Evolutionary conservation across 805 yeast species (phyloP).

Genomic region (Gaillardinia entomophila): DNA sequence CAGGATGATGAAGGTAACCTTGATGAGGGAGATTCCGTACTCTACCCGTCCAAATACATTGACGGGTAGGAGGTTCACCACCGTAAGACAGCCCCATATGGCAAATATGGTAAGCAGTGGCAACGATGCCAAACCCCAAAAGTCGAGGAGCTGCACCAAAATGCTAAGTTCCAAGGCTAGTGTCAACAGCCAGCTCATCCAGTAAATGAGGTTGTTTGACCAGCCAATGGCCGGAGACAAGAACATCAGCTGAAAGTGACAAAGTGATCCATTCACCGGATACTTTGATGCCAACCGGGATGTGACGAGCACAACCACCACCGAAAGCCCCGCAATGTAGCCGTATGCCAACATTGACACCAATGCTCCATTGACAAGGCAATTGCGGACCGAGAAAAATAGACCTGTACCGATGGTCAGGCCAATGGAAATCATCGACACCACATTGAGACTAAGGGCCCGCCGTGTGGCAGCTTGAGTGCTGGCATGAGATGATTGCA

Average conservation of each 20-base stretch:
- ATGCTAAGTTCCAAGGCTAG: conserved; percentile 16
- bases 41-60: conserved; percentile 16
- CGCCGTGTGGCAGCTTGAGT: too few species aligned
- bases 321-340: not conserved
- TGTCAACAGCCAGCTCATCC: conserved; percentile 22
- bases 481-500: too few species aligned
- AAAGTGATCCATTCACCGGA: conserved; percentile 15
- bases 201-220: conserved; percentile 15
- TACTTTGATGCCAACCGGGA: not conserved
- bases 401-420: conserved; percentile 12
- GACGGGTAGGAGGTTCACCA: conserved; percentile 15
- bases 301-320: not conserved
- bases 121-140: conserved; percentile 6
- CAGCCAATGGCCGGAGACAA: conserved; percentile 10
- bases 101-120: conserved; percentile 1
- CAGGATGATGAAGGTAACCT: conserved; percentile 11
- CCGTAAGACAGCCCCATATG: conserved; percentile 11
- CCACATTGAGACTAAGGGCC: not conserved
- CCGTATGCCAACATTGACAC: not conserved
- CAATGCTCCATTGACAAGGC: not conserved
- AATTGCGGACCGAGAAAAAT: conserved; percentile 6
- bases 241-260: conserved; percentile 13
- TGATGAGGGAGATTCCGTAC: conserved; percentile 11
- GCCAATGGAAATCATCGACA: conserved; percentile 10
- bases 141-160: conserved; percentile 8